Percentiles rank a stretch among this genome's conserved stretches.
phyloP scores from a whole-genome alignment of 1,284 basidiomycete genomes.

The Puccinia polysora region DNA sequence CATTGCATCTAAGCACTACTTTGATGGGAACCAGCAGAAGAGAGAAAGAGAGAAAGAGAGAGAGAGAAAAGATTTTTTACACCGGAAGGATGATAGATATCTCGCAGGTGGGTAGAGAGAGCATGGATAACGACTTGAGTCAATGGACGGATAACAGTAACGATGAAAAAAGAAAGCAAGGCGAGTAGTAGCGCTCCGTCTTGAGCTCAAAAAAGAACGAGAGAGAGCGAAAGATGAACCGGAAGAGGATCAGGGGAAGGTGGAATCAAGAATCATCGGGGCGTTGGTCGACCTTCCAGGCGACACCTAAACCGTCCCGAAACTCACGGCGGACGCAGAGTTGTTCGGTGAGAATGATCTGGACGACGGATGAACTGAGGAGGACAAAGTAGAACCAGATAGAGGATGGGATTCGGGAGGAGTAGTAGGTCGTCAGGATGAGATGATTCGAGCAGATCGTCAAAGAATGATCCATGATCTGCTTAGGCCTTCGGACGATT shows the following conservation, averaged over 20 bases:
- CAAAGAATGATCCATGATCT: conserved; percentile 87
- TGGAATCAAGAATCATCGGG: conserved; percentile 11
- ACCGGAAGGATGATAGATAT: too few relatives aligned
- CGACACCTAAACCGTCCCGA: conserved; percentile 68
- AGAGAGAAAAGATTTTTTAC: too few relatives aligned
- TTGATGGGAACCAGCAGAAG: too few relatives aligned
- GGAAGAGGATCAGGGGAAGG: neutral
- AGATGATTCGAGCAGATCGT: conserved; percentile 86
- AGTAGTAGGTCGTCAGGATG: conserved; percentile 85
- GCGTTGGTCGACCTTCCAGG: conserved; percentile 47
- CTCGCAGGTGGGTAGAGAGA: too few relatives aligned
- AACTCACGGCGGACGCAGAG: conserved; percentile 85
- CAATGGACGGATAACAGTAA: too few relatives aligned
- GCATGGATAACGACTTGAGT: too few relatives aligned
- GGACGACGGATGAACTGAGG: conserved; percentile 65
- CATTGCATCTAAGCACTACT: too few relatives aligned
- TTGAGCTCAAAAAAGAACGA: too few relatives aligned
- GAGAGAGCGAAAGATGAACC: too few relatives aligned
- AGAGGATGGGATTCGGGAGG: conserved; percentile 76
- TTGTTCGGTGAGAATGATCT: conserved; percentile 79
- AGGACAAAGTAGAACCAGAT: conserved; percentile 83
- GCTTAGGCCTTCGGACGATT: conserved; percentile 79
- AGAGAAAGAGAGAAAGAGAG: too few relatives aligned
- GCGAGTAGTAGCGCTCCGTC: too few relatives aligned
- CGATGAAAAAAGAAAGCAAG: too few relatives aligned